Evolutionary conservation across 108 stramenopile genomes (phyloP).

Genomic region (Seminavis robusta): DNA sequence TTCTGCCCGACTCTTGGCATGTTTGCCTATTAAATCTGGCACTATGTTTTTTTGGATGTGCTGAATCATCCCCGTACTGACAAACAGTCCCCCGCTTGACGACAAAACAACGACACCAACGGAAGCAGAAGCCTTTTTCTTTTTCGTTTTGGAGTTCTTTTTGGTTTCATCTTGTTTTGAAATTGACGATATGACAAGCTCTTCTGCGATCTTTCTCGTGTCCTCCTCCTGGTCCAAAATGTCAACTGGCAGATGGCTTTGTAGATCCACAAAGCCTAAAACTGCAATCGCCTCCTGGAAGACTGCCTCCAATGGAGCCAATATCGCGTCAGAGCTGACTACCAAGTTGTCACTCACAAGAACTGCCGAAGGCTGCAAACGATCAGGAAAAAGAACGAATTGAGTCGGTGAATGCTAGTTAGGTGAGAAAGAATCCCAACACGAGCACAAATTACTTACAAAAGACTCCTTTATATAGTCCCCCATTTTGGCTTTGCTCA

Average conservation of each 20-base stretch:
- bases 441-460: too few relatives aligned
- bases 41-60: slow-evolving; percentile 1
- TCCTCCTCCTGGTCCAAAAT: slow-evolving; percentile 3
- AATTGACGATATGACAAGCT: not conserved
- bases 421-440: too few relatives aligned
- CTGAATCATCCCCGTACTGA: slow-evolving; percentile 1
- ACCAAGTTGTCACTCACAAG: too few relatives aligned
- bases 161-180: too few relatives aligned
- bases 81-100: slow-evolving; percentile 17
- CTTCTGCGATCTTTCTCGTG: not conserved
- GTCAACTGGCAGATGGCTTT: slow-evolving; percentile 14
- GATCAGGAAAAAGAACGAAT: too few relatives aligned
- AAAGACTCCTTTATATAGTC: too few relatives aligned
- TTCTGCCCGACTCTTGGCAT: slow-evolving; percentile 25
- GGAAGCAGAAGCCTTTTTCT: not conserved
- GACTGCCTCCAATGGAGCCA: not conserved
- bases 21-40: slow-evolving; percentile 10
- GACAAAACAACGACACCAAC: not conserved
- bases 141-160: too few relatives aligned
- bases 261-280: slow-evolving; percentile 10
- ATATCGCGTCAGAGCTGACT: not conserved
- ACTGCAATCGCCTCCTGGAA: slow-evolving; percentile 9
- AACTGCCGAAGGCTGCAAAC: too few relatives aligned
- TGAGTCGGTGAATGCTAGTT: too few relatives aligned
- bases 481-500: too few relatives aligned